These are phyloP conservation scores for Cryptococcus sp. DNA, from an alignment of 1,284 basidiomycete genomes.

Conservation along the genomic window DNA sequence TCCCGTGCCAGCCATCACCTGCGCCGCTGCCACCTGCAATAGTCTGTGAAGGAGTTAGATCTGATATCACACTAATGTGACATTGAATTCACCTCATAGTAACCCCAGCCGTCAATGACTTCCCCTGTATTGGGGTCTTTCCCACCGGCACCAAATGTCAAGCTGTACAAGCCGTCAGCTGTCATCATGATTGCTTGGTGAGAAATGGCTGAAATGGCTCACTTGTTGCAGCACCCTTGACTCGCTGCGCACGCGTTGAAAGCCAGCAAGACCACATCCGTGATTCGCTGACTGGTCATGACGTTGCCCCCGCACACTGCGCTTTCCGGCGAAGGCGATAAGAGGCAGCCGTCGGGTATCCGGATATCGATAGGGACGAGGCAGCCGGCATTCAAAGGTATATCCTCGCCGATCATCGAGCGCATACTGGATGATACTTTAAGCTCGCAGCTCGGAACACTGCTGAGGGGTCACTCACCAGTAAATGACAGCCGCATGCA, in stretches of 20 bases:
- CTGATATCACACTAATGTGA: not conserved
- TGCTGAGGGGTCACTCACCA: conserved; percentile 39
- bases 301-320: conserved; percentile 95
- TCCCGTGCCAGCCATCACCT: conserved; percentile 85
- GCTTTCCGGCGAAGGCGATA: conserved; percentile 78
- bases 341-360: conserved; percentile 75
- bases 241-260: conserved; percentile 89
- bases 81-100: conserved; percentile 68
- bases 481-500: conserved; percentile 91
- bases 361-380: conserved; percentile 64
- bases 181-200: too few species aligned
- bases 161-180: conserved; percentile 5
- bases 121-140: conserved; percentile 74
- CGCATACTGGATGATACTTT: conserved; percentile 57
- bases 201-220: not conserved
- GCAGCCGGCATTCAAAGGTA: conserved; percentile 91
- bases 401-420: conserved; percentile 85
- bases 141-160: conserved; percentile 76
- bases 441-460: not conserved
- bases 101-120: conserved; percentile 78
- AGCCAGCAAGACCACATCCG: conserved; percentile 88
- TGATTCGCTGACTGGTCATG: conserved; percentile 85
- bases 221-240: conserved; percentile 71
- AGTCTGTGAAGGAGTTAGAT: conserved; percentile 25
- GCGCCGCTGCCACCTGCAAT: conserved; percentile 63